A percentile compares a stretch with the other conserved stretches of the same genome.
These are phyloP conservation scores for Teunomyces panamensis DNA, from an alignment of 805 yeast genomes.

Conservation along the genomic window DNA sequence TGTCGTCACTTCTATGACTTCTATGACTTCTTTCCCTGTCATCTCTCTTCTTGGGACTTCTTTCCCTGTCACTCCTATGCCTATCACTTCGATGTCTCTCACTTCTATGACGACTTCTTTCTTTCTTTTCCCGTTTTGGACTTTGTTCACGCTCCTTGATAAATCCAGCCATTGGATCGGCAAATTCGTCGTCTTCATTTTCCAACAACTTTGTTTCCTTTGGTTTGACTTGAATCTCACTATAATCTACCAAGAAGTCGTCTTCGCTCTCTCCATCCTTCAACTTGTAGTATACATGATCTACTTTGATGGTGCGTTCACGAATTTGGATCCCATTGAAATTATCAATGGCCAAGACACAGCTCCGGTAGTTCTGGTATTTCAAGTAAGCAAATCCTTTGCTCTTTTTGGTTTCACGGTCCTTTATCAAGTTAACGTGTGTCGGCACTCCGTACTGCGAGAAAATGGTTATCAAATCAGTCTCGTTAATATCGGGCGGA, in stretches of 20 bases:
- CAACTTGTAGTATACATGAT: conserved; percentile 65
- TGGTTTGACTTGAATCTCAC: conserved; percentile 7
- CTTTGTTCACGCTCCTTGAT: conserved; percentile 21
- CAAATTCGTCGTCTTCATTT: conserved; percentile 21
- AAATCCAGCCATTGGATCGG: conserved; percentile 31
- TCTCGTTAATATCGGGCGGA: conserved; percentile 62
- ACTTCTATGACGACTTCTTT: not conserved
- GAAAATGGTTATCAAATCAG: conserved; percentile 73
- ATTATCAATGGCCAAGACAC: conserved; percentile 85
- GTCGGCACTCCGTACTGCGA: conserved; percentile 90
- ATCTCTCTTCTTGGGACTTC: not conserved
- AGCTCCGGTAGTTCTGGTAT: conserved; percentile 77
- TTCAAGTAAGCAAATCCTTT: conserved; percentile 79
- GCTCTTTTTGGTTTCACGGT: conserved; percentile 57
- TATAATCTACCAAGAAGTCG: conserved; percentile 32
- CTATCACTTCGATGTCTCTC: conserved; percentile 1
- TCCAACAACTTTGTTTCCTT: not conserved
- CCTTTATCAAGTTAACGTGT: conserved; percentile 66
- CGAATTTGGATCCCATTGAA: conserved; percentile 65
- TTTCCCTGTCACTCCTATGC: not conserved
- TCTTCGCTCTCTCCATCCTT: conserved; percentile 51
- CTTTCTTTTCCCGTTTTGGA: conserved; percentile 25
- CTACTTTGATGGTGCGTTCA: conserved; percentile 55
- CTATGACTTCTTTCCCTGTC: not conserved
- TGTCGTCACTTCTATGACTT: conserved; percentile 4